Evolutionary conservation across 2,329 filamentous ascomycete species (phyloP).

Genomic region (Colletotrichum sidae): DNA sequence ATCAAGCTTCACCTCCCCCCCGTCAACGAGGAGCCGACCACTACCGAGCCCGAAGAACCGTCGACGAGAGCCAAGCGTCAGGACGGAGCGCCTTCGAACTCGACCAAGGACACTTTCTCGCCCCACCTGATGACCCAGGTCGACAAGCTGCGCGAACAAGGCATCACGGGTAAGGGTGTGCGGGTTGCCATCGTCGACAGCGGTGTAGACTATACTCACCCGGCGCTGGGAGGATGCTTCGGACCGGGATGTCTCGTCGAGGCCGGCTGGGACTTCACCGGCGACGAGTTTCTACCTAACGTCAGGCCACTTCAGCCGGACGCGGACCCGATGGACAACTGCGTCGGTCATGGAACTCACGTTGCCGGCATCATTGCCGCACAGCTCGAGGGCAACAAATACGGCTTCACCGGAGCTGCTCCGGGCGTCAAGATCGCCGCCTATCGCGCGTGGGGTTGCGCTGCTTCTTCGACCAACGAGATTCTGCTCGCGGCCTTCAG

Average conservation of each 20-base stretch:
- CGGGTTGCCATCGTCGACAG: slow-evolving; percentile 55
- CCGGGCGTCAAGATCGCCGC: slow-evolving; percentile 53
- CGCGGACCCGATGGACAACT: slow-evolving; percentile 26
- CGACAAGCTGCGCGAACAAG: slow-evolving; percentile 54
- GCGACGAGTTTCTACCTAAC: slow-evolving; percentile 47
- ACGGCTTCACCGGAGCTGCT: slow-evolving; percentile 51
- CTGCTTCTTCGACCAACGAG: slow-evolving; percentile 49
- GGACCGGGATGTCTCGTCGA: slow-evolving; percentile 60
- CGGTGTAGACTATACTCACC: slow-evolving; percentile 61
- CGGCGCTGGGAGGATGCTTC: slow-evolving; percentile 64
- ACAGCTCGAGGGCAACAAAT: slow-evolving; percentile 38
- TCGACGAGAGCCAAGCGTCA: slow-evolving; percentile 24
- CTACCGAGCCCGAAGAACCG: not conserved
- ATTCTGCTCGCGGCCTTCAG: slow-evolving; percentile 55
- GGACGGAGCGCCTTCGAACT: not conserved
- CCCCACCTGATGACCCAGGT: slow-evolving; percentile 44
- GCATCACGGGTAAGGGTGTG: slow-evolving; percentile 57
- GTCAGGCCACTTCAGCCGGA: slow-evolving; percentile 18
- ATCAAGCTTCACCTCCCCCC: slow-evolving; percentile 36
- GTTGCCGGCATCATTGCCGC: slow-evolving; percentile 60
- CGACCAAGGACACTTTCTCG: slow-evolving; percentile 26
- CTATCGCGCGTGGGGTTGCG: slow-evolving; percentile 53
- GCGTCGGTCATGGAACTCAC: slow-evolving; percentile 54
- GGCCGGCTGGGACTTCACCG: slow-evolving; percentile 60
- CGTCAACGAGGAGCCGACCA: slow-evolving; percentile 27